Evolutionary conservation across 2,329 filamentous ascomycete species (phyloP), one percentile per base, ranked within the genome.

Genomic region (Aspergillus phoenicis): DNA sequence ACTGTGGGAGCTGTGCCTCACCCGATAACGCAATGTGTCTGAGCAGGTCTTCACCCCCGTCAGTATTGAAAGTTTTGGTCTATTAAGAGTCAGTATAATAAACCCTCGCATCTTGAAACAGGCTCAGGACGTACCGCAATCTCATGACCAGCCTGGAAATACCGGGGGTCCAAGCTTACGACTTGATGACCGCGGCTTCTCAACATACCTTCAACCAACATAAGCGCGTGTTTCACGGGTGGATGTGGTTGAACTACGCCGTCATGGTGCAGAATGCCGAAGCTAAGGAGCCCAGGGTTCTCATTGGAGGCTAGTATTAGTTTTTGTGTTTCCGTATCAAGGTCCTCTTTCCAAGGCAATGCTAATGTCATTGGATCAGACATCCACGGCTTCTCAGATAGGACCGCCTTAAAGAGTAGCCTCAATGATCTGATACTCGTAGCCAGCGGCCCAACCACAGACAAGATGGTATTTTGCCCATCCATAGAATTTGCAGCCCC

Each of bases 321-420:
- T n/a, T n/a, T n/a, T n/a, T n/a, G n/a, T n/a, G n/a, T n/a, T n/a
- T n/a, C n/a, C n/a, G n/a, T n/a, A 43, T 75, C 77, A 33, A 77
- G 51, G 3, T 84, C 79, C 28, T 82, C 73, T 2, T 87, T 82
- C 83, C 88, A 91, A 0, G 88, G 88, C 1, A 91, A 78, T 17
- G 89, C 86, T 39, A 86, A 75, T 0, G 88, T 86, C 0, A 87
- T 75, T 0, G 89, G 88, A 70, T 91, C 89, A 64, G 84, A 76
- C 1, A 85, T 73, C 89, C 89, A 91, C 0, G 89, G 89, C 57
- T 85, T 67, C 30, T 82, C 82, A 10, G 77, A 78, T 1, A 92
- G 75, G 2, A 91, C 70, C 0, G 83, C 76, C 66, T 85, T 82
- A 2, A 86, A 80, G 2, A 87, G 68, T 2, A 91, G 74, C 45